Conservation (phyloP, 768 basidiomycete species). For the Xerocomellus chrysenteron region DNA sequence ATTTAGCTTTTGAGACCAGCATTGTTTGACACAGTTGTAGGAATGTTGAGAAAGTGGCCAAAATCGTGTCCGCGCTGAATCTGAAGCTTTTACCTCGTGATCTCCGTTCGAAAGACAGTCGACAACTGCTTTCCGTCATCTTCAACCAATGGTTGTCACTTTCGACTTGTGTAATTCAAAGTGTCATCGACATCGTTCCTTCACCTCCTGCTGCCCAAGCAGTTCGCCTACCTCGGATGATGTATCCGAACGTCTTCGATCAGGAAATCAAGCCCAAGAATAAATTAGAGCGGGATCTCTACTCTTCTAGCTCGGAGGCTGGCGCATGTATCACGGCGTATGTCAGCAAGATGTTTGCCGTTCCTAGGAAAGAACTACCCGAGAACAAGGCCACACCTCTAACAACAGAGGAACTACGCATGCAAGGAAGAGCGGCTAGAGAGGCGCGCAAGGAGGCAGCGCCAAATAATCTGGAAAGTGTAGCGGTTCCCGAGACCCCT, state of each 20-base stretch:
- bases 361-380: slow-evolving; percentile 76
- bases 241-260: slow-evolving; percentile 77
- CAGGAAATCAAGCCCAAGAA: slow-evolving; percentile 61
- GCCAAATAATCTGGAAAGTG: slow-evolving; percentile 22
- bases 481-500: background rate
- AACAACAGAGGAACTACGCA: slow-evolving; percentile 83
- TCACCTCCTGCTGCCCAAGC: slow-evolving; percentile 81
- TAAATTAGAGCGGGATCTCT: slow-evolving; percentile 83
- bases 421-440: slow-evolving; percentile 56
- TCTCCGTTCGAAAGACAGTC: slow-evolving; percentile 86
- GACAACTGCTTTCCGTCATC: slow-evolving; percentile 78
- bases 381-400: slow-evolving; percentile 76
- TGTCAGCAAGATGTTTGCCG: slow-evolving; percentile 98
- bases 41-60: slow-evolving; percentile 83
- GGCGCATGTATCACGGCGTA: slow-evolving; percentile 75
- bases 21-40: slow-evolving; percentile 42
- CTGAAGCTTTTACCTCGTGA: slow-evolving; percentile 87
- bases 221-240: slow-evolving; percentile 84
- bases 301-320: slow-evolving; percentile 57
- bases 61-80: slow-evolving; percentile 80
- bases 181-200: slow-evolving; percentile 91
- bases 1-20: background rate
- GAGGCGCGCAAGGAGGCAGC: slow-evolving; percentile 38
- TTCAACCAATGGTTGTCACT: slow-evolving; percentile 96
- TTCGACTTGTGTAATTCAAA: slow-evolving; percentile 89